Conservation (phyloP, 495 filamentous ascomycete species). For the Tuber magnatum region DNA sequence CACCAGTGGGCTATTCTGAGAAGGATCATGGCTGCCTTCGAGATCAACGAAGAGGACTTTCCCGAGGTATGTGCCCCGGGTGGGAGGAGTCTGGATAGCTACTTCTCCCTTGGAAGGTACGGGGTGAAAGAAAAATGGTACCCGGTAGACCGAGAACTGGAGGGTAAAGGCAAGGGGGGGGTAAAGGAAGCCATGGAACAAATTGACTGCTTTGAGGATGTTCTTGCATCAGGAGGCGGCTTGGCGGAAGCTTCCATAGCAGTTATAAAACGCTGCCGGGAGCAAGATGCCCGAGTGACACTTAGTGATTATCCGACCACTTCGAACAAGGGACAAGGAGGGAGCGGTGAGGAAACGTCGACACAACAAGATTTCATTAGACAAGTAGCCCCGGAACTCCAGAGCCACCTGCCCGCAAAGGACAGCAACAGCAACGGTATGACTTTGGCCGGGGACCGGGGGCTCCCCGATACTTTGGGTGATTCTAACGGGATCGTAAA, state of each 20-base stretch:
- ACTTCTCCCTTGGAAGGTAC: constrained; percentile 22
- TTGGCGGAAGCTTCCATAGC: constrained; percentile 13
- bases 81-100: constrained; percentile 16
- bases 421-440: neutral
- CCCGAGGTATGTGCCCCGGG: constrained; percentile 24
- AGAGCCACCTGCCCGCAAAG: neutral
- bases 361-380: constrained; percentile 15
- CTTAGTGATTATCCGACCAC: neutral
- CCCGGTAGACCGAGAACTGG: constrained; percentile 26
- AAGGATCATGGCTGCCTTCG: constrained; percentile 23
- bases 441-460: neutral
- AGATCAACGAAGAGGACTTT: constrained; percentile 18
- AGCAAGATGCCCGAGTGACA: constrained; percentile 19
- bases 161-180: neutral
- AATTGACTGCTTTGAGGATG: constrained; percentile 17
- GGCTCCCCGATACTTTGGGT: constrained; percentile 15
- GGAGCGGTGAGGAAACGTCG: constrained; percentile 20
- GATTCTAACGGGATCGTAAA: constrained; percentile 19
- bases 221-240: constrained; percentile 23
- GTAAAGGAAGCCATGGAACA: constrained; percentile 15
- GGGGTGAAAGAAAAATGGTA: constrained; percentile 25
- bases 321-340: neutral
- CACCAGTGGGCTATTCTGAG: constrained; percentile 31
- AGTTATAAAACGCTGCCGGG: neutral
- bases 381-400: constrained; percentile 1